Base-by-base conservation (phyloP, 257 asterid genomes). In the Scutellaria galericulata region DNA sequence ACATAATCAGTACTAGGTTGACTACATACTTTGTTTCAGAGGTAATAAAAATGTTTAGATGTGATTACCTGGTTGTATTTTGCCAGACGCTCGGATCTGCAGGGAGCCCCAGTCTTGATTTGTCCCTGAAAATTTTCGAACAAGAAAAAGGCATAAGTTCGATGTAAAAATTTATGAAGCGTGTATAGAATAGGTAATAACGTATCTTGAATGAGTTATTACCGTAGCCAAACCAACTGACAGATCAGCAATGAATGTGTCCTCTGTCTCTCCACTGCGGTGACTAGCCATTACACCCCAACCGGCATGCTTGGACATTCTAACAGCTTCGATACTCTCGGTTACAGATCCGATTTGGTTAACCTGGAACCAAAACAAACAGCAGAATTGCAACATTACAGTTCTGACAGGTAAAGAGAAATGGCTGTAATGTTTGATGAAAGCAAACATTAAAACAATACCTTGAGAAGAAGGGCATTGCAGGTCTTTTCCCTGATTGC, bases 261-360 rank as follows among this genome's bases (percentile, higher is more conserved):
- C 98, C 88, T 93, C 98, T 0, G 97, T 93, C 67, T 93, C 98
- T 10, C 98, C 97, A 91, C 98, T 93, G 82, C 98, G 96, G 83
- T 93, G 98, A 74, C 98, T 93, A 80, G 97, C 86, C 98, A 93
- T 93, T 41, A 91, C 97, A 73, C 98, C 98, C 98, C 98, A 93
- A 57, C 98, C 98, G 22, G 97, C 98, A 35, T 50, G 85, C 84
- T 93, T 93, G 76, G 98, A 93, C 97, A 93, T 93, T 78, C 56
- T 88, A 14, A 93, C 97, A 15, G 98, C 98, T 80, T 93, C 97
- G 51, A 93, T 93, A 78, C 98, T 90, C 82, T 93, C 98, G 1
- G 98, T 93, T 69, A 93, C 98, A 7, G 95, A 89, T 60, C 98
- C 98, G 68, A 93, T 93, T 86, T 89, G 98, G 88, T 93, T 93